A percentile compares a stretch with the other conserved stretches of the same genome.
These are phyloP conservation scores for Clathrospora elynae DNA, from an alignment of 2,329 filamentous ascomycete genomes.

Conservation along the genomic window DNA sequence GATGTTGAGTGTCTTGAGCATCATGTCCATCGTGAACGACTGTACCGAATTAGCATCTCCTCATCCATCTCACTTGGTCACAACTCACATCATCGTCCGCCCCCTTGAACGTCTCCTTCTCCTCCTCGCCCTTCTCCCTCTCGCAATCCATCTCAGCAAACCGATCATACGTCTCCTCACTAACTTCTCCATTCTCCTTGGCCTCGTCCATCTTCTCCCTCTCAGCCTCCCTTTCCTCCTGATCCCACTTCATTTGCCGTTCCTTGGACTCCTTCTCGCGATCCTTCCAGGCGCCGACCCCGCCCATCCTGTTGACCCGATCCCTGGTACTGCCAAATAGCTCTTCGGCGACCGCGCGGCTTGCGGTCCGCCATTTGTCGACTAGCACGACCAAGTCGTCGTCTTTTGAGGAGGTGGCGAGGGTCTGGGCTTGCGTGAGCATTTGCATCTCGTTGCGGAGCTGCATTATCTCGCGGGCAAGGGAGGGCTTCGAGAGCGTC, in stretches of 20 bases:
- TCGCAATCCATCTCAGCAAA: constrained; percentile 48
- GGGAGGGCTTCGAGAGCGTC: constrained; percentile 27
- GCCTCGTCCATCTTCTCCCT: constrained; percentile 54
- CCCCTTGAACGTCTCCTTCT: constrained; percentile 44
- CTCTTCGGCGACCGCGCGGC: constrained; percentile 69
- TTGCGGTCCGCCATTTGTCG: constrained; percentile 65
- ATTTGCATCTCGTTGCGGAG: constrained; percentile 49
- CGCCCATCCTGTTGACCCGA: constrained; percentile 66
- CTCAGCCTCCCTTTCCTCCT: constrained; percentile 44
- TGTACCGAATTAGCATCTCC: constrained; percentile 18
- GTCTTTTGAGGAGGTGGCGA: constrained; percentile 51
- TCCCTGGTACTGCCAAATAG: constrained; percentile 66
- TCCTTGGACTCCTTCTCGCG: constrained; percentile 44
- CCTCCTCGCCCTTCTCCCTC: constrained; percentile 49
- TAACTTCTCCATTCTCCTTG: constrained; percentile 38
- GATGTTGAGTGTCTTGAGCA: constrained; percentile 69
- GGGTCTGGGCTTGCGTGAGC: constrained; percentile 49
- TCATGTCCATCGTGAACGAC: constrained; percentile 72
- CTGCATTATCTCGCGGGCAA: constrained; percentile 40
- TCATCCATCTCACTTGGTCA: background rate
- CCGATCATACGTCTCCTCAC: constrained; percentile 57
- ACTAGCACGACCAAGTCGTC: constrained; percentile 62
- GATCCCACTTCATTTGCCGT: constrained; percentile 46
- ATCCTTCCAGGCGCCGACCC: constrained; percentile 60
- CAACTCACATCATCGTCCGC: constrained; percentile 49